Evolutionary conservation across 2,329 filamentous ascomycete genomes (phyloP), one percentile per base, ranked within the genome.

Genomic region (Fusarium sp.): DNA sequence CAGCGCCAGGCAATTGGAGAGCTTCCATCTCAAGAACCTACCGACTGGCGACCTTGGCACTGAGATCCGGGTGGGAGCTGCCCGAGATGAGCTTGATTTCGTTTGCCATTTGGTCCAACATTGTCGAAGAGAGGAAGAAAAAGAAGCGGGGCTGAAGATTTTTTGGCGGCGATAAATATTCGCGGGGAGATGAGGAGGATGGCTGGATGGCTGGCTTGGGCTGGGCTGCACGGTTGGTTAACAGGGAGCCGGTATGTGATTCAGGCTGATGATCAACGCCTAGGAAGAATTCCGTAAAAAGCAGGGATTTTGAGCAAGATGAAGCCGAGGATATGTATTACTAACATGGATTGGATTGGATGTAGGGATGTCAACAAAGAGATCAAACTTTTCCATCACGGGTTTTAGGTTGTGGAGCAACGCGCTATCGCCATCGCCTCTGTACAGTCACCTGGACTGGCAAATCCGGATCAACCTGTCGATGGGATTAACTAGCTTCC

Each of bases 21-120:
- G 52, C 58, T 35, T 29, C 48, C 22, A 52, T 68, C 37, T 67
- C 63, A 50, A 79, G 33, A n/a, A 72, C 83, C 73, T 83, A 86
- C 85, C 85, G 83, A 65, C 80, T 82, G 62, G 85, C 85, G 69
- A 86, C 84, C 78, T 84, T 84, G 73, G 82, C 82, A 79, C 85
- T 87, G 72, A 88, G 83, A 68, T 86, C 84, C 66, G 84, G 84
- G 80, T 87, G 86, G 80, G 84, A 86, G 77, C 83, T 86, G 73
- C 86, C 85, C 73, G 85, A 86, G 78, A 87, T 85, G 76, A 88
- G 83, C 80, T 88, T 88, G 81, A 88, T 87, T 79, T 88, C 86
- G 83, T 88, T 88, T 58, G 86, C 85, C 85, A 88, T 87, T 80
- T 84, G 82, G 65, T 83, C 82, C 73, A 83, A 78, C 83, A 84